Conservation (phyloP, 2,329 filamentous ascomycete species). For the Pestalotiopsis sp. region DNA sequence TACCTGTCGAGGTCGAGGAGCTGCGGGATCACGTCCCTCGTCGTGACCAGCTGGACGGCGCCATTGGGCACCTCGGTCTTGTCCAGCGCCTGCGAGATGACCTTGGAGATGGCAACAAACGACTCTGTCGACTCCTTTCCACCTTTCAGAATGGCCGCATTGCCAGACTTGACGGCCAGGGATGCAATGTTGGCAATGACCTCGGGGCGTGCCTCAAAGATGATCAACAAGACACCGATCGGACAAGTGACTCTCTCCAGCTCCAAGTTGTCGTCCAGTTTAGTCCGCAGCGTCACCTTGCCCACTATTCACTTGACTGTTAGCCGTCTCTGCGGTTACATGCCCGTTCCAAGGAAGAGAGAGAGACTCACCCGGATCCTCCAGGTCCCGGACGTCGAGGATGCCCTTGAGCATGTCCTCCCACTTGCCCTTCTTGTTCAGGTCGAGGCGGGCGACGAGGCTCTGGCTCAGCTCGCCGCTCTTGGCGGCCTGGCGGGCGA, state of each 20-base stretch:
- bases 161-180: slow-evolving; percentile 94
- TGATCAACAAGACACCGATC: slow-evolving; percentile 96
- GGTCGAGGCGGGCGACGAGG: slow-evolving; percentile 84
- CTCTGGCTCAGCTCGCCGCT: slow-evolving; percentile 79
- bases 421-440: slow-evolving; percentile 87
- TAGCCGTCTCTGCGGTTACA: not conserved
- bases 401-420: slow-evolving; percentile 98
- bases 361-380: slow-evolving; percentile 74
- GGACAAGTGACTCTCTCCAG: slow-evolving; percentile 90
- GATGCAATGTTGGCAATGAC: slow-evolving; percentile 98
- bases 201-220: slow-evolving; percentile 96
- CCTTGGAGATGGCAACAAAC: slow-evolving; percentile 86
- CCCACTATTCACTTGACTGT: slow-evolving; percentile 73
- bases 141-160: slow-evolving; percentile 94
- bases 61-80: slow-evolving; percentile 77
- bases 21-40: slow-evolving; percentile 85
- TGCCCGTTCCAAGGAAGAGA: not conserved
- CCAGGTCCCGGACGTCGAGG: slow-evolving; percentile 79
- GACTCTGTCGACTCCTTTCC: slow-evolving; percentile 95
- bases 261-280: slow-evolving; percentile 82
- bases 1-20: slow-evolving; percentile 83
- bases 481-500: slow-evolving; percentile 72
- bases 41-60: slow-evolving; percentile 92
- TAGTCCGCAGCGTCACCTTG: slow-evolving; percentile 79
- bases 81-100: slow-evolving; percentile 78